phyloP scores from a whole-genome alignment of 345 rosid species.

The Gossypium rotundifolium region DNA sequence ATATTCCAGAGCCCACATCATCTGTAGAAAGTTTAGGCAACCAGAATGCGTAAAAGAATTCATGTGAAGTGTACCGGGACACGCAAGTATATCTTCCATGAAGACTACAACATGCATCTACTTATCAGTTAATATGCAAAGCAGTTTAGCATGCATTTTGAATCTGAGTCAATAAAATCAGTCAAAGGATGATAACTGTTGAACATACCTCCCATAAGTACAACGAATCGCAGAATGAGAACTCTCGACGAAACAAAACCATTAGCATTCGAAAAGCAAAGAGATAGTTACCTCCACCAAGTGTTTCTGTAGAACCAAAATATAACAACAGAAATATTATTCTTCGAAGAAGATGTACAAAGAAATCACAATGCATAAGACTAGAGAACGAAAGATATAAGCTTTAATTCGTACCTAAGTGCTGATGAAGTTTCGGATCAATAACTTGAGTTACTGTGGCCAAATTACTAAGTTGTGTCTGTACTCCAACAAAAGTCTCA shows the following conservation, averaged over 20 bases:
- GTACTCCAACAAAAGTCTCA: slow-evolving; percentile 89
- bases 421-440: slow-evolving; percentile 96
- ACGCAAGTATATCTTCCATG: background rate
- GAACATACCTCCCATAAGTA: slow-evolving; percentile 95
- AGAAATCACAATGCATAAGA: background rate
- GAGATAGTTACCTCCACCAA: slow-evolving; percentile 95
- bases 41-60: background rate
- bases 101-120: background rate
- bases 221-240: slow-evolving; percentile 89
- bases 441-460: slow-evolving; percentile 83
- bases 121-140: no score
- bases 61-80: background rate
- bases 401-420: slow-evolving; percentile 55
- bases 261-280: slow-evolving; percentile 96
- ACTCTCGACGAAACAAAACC: slow-evolving; percentile 94
- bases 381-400: background rate
- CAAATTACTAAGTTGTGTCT: slow-evolving; percentile 78
- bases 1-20: slow-evolving; percentile 99
- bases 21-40: slow-evolving; percentile 40
- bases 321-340: background rate
- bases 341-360: background rate
- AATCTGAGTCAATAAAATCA: background rate
- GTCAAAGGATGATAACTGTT: slow-evolving; percentile 3
- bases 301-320: slow-evolving; percentile 47
- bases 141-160: no score